A percentile compares a stretch with the other conserved stretches of the same genome.
These are phyloP conservation scores for Cyberlindnera euphorbiiphila DNA, from an alignment of 805 yeast genomes.

Conservation along the genomic window DNA sequence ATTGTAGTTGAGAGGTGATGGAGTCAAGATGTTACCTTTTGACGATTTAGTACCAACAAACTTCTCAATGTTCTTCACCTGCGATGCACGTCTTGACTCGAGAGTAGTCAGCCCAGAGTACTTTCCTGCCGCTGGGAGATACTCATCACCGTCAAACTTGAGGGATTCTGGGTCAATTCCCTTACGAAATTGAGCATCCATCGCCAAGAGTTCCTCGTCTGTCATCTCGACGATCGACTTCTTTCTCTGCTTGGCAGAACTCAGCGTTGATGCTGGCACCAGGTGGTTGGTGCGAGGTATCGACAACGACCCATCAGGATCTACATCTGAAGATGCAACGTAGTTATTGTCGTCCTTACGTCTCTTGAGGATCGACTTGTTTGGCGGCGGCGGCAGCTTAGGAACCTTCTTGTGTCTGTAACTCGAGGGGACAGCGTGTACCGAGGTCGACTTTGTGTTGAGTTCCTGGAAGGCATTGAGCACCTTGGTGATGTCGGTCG, in stretches of 20 bases:
- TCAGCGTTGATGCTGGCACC: constrained; percentile 5
- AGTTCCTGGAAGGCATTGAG: constrained; percentile 21
- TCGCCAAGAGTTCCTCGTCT: constrained; percentile 24
- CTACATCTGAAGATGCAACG: background rate
- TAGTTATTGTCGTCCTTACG: background rate
- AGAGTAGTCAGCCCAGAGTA: background rate
- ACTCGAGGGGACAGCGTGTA: background rate
- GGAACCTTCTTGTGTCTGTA: constrained; percentile 17
- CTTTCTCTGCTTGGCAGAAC: constrained; percentile 11
- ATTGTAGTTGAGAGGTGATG: constrained; percentile 14
- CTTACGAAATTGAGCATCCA: constrained; percentile 25
- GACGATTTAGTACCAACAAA: constrained; percentile 13
- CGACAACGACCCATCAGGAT: background rate
- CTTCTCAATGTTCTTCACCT: constrained; percentile 23
- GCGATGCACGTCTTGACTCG: constrained; percentile 6
- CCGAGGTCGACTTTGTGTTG: no score
- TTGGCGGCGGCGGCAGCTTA: constrained; percentile 27
- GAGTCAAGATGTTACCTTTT: constrained; percentile 11
- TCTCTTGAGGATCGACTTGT: constrained; percentile 23
- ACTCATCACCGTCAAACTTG: constrained; percentile 26
- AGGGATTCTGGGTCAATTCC: constrained; percentile 19
- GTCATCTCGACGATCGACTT: constrained; percentile 28
- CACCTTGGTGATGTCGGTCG: constrained; percentile 18
- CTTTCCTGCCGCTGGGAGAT: constrained; percentile 16
- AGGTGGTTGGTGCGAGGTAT: constrained; percentile 2